Evolutionary conservation across 2,329 filamentous ascomycete genomes (phyloP), one percentile per base, ranked within the genome.

Genomic region (Cercospora berteroae): DNA sequence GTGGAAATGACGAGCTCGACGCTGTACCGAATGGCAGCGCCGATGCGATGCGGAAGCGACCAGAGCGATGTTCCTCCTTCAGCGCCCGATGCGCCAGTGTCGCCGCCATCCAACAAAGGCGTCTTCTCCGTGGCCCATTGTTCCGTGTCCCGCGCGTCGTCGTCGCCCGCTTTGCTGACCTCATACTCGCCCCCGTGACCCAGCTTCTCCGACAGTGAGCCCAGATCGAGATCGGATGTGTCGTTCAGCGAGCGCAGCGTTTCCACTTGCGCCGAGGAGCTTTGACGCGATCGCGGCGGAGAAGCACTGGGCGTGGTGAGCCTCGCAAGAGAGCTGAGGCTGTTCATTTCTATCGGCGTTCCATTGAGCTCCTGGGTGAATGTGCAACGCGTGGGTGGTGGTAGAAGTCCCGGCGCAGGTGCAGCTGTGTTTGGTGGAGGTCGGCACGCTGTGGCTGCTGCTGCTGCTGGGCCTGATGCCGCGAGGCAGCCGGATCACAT

Each of bases 321-420:
- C 79, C 92, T 89, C 77, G 93, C 95, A 80, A 97, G 88, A 80
- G 97, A 92, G 83, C 95, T 96, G 84, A 97, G 85, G 76, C 94
- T 96, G 89, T 97, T 97, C 94, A 97, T 97, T 16, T 29, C 57
- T 39, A 58, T 60, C 39, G 60, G 63, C 61, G 58, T 67, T 66
- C 69, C 69, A 71, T 71, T 55, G 66, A 63, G 62, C 36, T 48
- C 8, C 61, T n/a, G 50, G 9, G 61, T 7, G 31, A 20, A 12
- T 25, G 42, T 29, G 42, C 25, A 44, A 48, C 59, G 20, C 20
- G 33, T 31, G 33, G 13, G 29, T 20, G 31, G 13, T 48, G 23
- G 33, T 7, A 20, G 16, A 23, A 23, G 57, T 31, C 10, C 18
- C 13, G 57, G 58, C 16, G 58, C 33, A 60, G 58, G 25, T 18